Percentiles rank a stretch among this genome's conserved stretches.
Conservation (phyloP, 2,329 filamentous ascomycete genomes). For the Westerdykella sp. region DNA sequence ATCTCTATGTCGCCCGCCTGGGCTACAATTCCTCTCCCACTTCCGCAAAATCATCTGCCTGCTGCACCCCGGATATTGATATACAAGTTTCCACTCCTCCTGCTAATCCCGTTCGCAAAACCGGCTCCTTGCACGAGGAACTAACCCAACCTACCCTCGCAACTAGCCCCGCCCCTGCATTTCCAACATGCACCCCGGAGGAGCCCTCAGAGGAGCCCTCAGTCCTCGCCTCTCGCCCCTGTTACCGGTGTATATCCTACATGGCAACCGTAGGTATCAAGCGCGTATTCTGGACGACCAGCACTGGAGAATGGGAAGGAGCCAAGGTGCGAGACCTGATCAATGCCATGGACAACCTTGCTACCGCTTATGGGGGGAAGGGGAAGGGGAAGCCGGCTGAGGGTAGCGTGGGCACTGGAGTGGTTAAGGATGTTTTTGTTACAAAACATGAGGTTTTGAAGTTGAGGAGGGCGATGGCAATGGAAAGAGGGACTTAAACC, state of each 20-base stretch:
- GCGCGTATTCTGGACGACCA: conserved; percentile 49
- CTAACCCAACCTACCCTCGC: conserved; percentile 20
- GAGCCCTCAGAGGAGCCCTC: conserved; percentile 14
- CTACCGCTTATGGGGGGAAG: not conserved
- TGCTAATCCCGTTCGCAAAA: conserved; percentile 1
- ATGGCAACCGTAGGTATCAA: conserved; percentile 50
- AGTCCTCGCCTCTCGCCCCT: conserved; percentile 42
- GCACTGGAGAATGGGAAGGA: conserved; percentile 45
- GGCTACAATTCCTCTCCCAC: conserved; percentile 15
- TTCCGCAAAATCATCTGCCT: not conserved
- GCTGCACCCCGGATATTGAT: conserved; percentile 1
- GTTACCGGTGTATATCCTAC: conserved; percentile 48
- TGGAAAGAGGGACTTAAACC: not conserved
- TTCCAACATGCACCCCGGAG: conserved; percentile 2
- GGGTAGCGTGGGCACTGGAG: conserved; percentile 10
- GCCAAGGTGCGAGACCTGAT: conserved; percentile 47
- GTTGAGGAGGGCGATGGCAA: conserved; percentile 35
- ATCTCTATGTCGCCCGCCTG: conserved; percentile 47
- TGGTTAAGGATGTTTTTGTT: conserved; percentile 40
- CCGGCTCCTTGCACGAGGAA: conserved; percentile 46
- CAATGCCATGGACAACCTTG: conserved; percentile 38
- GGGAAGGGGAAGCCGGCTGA: conserved; percentile 10
- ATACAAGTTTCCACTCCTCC: not conserved
- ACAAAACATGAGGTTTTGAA: conserved; percentile 50
- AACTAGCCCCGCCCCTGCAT: not conserved